Evolutionary conservation across 805 yeast species (phyloP).

Genomic region (Starmerella riodocensis): DNA sequence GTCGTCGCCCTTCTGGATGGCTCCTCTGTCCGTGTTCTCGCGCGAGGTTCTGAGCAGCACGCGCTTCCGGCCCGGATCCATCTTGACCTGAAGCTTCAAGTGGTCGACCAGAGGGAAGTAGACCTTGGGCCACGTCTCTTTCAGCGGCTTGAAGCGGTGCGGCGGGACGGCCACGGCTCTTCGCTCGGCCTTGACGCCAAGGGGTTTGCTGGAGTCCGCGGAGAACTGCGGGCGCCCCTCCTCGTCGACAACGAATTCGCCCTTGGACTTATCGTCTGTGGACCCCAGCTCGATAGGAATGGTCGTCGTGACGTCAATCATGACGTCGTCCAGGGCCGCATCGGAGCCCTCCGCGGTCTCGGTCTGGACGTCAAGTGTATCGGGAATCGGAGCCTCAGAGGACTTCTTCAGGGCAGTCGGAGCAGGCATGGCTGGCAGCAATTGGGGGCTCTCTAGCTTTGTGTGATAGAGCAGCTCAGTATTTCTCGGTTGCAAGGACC

Average conservation of each 20-base stretch:
- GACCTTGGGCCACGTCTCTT: conserved; percentile 80
- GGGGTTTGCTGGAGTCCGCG: conserved; percentile 51
- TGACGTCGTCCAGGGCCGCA: conserved; percentile 29
- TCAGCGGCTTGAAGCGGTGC: conserved; percentile 90
- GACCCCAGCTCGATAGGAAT: conserved; percentile 20
- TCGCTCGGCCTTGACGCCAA: conserved; percentile 64
- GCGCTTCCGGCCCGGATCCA: conserved; percentile 69
- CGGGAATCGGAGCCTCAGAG: conserved; percentile 16
- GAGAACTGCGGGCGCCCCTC: conserved; percentile 78
- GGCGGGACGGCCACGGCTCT: conserved; percentile 93
- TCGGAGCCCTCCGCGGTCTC: conserved; percentile 12
- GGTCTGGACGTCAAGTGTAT: conserved; percentile 6
- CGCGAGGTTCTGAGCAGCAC: conserved; percentile 79
- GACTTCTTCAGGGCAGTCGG: conserved; percentile 27
- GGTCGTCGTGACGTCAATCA: conserved; percentile 36
- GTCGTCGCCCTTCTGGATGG: conserved; percentile 95
- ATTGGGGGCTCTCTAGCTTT: too few relatives aligned
- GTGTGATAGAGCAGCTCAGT: too few relatives aligned
- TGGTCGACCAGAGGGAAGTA: conserved; percentile 95
- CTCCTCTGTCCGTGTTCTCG: conserved; percentile 78
- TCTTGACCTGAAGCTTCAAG: conserved; percentile 85
- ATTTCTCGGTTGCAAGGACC: too few relatives aligned
- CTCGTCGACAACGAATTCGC: conserved; percentile 52
- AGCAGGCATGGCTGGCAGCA: conserved; percentile 23
- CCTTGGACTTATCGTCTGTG: conserved; percentile 20